Evolutionary conservation across 805 yeast species (phyloP), one percentile per base, ranked within the genome.

Genomic region (Saturnispora dispora): DNA sequence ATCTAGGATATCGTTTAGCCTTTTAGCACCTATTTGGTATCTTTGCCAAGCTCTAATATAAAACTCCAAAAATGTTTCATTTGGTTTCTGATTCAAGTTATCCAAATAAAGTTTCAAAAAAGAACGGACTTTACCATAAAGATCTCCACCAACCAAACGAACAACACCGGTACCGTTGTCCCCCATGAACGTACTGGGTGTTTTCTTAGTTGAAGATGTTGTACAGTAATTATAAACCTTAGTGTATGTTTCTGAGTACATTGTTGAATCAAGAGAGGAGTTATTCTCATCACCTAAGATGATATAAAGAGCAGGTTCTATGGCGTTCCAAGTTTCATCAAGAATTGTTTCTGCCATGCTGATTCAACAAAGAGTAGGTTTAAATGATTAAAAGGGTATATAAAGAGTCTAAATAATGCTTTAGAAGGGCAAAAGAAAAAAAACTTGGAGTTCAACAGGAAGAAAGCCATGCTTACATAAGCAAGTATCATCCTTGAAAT

Each of bases 191-290:
- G 49, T 51, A 3, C 55, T 42, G 37, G 68, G 64, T 20, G 68
- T 71, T 63, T 65, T 75, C 52, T 71, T 73, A 47, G 88, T 74
- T 5, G 89, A 82, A 57, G 83, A 83, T 60, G 83, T 83, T 43
- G 88, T 90, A 71, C 98, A 90, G 65, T 87, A 90, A 69, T 90
- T 89, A 71, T 89, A 91, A 55, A 91, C 84, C 4, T 95, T 91
- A 1, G 96, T 88, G 68, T 90, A 90, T 53, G 91, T 85, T 58
- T 84, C 84, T 85, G 89, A 87, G 68, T 88, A 89, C 83, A 85
- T 79, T 44, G 81, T 72, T 4, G 82, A 76, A 28, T 83, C 82
- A 45, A 85, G 76, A 3, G 85, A 82, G 52, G 80, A 79, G 53
- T 61, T 64, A 54, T 79, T 77, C 41, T 82, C 87, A 52, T 77